phyloP scores from a whole-genome alignment of 441 rosid genomes.

The Adansonia gregorii region DNA sequence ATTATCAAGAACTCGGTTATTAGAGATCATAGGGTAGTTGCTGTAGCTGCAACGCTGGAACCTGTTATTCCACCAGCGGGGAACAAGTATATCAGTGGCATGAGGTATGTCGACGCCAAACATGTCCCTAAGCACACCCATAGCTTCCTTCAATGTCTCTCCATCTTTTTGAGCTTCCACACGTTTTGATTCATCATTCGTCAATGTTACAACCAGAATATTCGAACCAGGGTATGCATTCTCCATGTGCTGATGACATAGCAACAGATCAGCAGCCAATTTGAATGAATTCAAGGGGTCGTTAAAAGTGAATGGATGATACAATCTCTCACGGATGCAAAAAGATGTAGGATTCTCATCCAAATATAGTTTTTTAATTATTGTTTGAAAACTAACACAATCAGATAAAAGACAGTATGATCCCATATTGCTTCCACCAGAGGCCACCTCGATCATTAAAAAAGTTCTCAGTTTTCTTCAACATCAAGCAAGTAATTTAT shows the following conservation, averaged over 20 bases:
- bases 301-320: slow-evolving; percentile 8
- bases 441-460: slow-evolving; percentile 15
- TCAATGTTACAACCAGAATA: slow-evolving; percentile 91
- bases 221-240: slow-evolving; percentile 96
- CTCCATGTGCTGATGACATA: slow-evolving; percentile 92
- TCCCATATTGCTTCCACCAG: slow-evolving; percentile 27
- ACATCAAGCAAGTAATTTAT: background rate
- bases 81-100: slow-evolving; percentile 86
- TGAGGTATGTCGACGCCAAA: slow-evolving; percentile 82
- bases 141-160: slow-evolving; percentile 82
- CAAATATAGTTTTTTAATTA: background rate
- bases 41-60: slow-evolving; percentile 99
- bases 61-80: slow-evolving; percentile 98
- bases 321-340: background rate
- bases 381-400: slow-evolving; percentile 22
- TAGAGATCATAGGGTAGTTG: slow-evolving; percentile 84
- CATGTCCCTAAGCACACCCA: slow-evolving; percentile 92
- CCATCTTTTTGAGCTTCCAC: slow-evolving; percentile 88
- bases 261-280: slow-evolving; percentile 45
- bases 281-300: slow-evolving; percentile 21
- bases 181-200: slow-evolving; percentile 93
- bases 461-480: background rate
- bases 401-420: slow-evolving; percentile 32
- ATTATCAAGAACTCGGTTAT: slow-evolving; percentile 55
- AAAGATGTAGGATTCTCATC: slow-evolving; percentile 7